Evolutionary conservation across 257 asterid species (phyloP), one percentile per base, ranked within the genome.

Genomic region (Solanum pinnatisectum): DNA sequence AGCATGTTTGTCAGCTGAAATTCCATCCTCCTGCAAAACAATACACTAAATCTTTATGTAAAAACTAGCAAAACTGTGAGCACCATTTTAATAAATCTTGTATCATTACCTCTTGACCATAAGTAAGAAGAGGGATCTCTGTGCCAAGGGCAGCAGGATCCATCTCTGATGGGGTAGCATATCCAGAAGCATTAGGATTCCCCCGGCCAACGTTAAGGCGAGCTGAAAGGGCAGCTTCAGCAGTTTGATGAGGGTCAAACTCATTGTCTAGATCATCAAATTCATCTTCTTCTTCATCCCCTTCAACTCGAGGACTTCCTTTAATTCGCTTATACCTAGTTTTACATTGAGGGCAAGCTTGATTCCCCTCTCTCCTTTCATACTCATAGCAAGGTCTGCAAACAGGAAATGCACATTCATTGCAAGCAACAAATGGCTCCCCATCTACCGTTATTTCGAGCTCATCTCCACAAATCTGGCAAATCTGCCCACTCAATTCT

Each of bases 321-420:
- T 95, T 97, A 22, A 97, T 89, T 35, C 98, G 97, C 91, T 96
- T 97, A 96, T 85, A 97, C 92, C 99, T 87, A 87, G 99, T 97
- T 92, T 96, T 97, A 93, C 99, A 97, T 88, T 97, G 99, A 90
- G 99, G 99, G 52, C 99, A 97, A 88, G 97, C 92, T 93, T 97
- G 98, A 92, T 94, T 97, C 71, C 99, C 99, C 87, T 97, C 99
- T 87, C 98, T 92, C 87, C 99, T 91, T 87, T 97, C 99, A 74
- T 95, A 95, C 87, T 95, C 98, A 88, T 96, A 96, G 92, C 98
- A 96, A 16, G 94, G 95, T 87, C 99, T 91, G 56, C 99, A 97
- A 87, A 94, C 90, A 25, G 98, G 96, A 90, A 95, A 95, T 59
- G 98, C 98, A 88, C 98, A 95, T 93, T 95, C 98, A 84, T 95